Conservation (phyloP, 1,284 basidiomycete species). For the Inonotus hispidus region DNA sequence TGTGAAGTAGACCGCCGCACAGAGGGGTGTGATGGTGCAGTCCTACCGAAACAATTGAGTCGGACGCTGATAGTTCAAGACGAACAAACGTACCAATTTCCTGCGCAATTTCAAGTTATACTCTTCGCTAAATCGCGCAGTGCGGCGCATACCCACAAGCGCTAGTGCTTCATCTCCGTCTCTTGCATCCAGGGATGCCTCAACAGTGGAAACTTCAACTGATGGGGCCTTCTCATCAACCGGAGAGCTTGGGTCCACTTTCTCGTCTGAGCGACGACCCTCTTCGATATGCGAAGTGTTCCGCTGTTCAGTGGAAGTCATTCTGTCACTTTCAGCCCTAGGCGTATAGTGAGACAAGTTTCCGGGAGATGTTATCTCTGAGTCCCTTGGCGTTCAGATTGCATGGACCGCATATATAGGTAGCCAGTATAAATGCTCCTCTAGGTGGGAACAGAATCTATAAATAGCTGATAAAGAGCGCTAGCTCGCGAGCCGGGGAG, state of each 20-base stretch:
- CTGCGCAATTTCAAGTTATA: slow-evolving; percentile 50
- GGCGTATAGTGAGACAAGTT: neutral
- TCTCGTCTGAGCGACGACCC: slow-evolving; percentile 3
- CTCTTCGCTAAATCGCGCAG: slow-evolving; percentile 52
- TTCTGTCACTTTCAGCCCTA: neutral
- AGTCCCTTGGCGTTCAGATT: neutral
- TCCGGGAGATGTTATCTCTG: neutral
- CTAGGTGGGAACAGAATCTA: slow-evolving; percentile 3
- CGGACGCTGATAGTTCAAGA: neutral
- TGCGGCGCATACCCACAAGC: slow-evolving; percentile 49
- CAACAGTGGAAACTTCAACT: slow-evolving; percentile 19
- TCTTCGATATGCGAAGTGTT: neutral
- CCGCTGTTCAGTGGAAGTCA: neutral
- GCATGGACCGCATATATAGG: neutral
- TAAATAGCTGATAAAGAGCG: slow-evolving; percentile 4
- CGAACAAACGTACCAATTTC: slow-evolving; percentile 45
- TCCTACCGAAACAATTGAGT: no score
- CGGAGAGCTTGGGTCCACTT: neutral
- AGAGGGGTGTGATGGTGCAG: slow-evolving; percentile 51
- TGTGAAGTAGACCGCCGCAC: slow-evolving; percentile 62
- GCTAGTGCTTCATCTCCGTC: slow-evolving; percentile 48
- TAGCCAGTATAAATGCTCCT: neutral
- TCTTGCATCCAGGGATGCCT: slow-evolving; percentile 35
- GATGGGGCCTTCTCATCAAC: slow-evolving; percentile 11
- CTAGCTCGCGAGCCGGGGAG: neutral